These are phyloP conservation scores for Casaregolazyma lundiana DNA, from an alignment of 1,139 yeast genomes.

Conservation along the genomic window DNA sequence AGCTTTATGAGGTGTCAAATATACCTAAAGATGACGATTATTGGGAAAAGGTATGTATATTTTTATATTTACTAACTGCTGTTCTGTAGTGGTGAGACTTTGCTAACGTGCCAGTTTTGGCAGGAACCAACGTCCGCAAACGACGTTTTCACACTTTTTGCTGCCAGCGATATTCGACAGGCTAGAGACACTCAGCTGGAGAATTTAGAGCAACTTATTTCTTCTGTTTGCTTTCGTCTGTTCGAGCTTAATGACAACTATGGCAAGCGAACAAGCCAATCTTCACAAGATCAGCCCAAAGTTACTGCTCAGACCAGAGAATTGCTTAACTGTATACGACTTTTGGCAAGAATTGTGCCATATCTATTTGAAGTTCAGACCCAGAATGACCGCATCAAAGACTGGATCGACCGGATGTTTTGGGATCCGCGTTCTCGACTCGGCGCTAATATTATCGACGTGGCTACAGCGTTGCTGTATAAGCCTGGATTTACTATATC, in stretches of 20 bases:
- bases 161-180: constrained; percentile 53
- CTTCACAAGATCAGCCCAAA: neutral
- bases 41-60: constrained; percentile 44
- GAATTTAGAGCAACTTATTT: constrained; percentile 53
- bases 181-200: constrained; percentile 55
- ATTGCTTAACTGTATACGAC: constrained; percentile 56
- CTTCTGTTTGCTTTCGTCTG: constrained; percentile 38
- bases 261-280: constrained; percentile 7
- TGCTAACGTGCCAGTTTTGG: constrained; percentile 36
- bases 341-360: constrained; percentile 65
- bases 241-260: constrained; percentile 28
- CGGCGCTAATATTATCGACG: constrained; percentile 47
- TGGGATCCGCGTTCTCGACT: constrained; percentile 45
- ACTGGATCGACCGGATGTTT: constrained; percentile 38
- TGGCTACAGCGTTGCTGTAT: constrained; percentile 53
- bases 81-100: neutral
- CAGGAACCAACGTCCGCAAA: constrained; percentile 40
- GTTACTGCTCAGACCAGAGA: constrained; percentile 25
- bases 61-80: neutral
- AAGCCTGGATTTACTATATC: constrained; percentile 57
- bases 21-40: constrained; percentile 45
- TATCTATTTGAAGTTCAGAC: constrained; percentile 47
- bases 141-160: constrained; percentile 55
- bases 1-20: constrained; percentile 51
- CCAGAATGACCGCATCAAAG: constrained; percentile 31